Evolutionary conservation across 106 monocot species (phyloP).

Genomic region (Dendrobium officinale): DNA sequence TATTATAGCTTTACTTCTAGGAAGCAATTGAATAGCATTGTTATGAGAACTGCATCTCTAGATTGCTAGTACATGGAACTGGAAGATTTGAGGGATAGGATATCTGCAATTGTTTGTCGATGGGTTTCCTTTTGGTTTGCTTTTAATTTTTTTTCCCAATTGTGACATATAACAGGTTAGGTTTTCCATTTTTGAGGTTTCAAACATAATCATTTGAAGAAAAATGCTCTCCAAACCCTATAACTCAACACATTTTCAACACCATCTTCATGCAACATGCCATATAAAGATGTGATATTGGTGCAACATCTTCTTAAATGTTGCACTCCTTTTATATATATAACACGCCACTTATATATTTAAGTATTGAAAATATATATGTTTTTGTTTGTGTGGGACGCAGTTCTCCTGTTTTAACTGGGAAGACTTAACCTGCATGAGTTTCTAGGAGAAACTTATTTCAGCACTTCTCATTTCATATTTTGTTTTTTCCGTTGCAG

Average conservation of each 20-base stretch:
- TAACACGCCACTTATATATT: not conserved
- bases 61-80: not conserved
- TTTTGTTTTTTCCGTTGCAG: slow-evolving; percentile 40
- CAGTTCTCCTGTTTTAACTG: not conserved
- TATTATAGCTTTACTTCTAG: not conserved
- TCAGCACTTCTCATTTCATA: not conserved
- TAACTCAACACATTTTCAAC: not conserved
- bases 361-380: not conserved
- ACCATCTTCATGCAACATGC: not conserved
- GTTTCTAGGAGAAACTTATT: not conserved
- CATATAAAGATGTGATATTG: not conserved
- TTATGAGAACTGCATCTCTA: not conserved
- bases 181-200: not conserved
- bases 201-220: not conserved
- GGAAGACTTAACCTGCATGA: not conserved
- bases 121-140: not conserved
- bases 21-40: not conserved
- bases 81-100: not conserved
- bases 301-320: not conserved
- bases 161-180: not conserved
- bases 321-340: not conserved
- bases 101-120: not conserved
- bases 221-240: not conserved
- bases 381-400: not conserved
- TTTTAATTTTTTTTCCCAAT: not conserved